phyloP scores from a whole-genome alignment of 768 basidiomycete species.

The Cystobasidium onofrii region DNA sequence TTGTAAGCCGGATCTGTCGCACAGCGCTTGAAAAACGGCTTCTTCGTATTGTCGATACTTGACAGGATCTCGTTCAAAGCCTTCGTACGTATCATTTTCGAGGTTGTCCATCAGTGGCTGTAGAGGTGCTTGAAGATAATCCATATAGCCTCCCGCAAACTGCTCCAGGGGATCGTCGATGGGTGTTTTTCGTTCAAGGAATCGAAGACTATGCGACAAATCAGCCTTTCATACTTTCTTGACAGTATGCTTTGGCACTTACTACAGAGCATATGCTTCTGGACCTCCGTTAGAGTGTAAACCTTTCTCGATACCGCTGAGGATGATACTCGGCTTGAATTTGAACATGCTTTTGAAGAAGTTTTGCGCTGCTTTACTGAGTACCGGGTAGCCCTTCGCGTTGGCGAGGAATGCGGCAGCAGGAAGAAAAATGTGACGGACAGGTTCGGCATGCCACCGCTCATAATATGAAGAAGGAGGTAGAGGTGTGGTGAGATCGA shows the following conservation, averaged over 20 bases:
- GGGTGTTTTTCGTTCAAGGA: conserved; percentile 64
- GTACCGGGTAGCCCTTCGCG: conserved; percentile 89
- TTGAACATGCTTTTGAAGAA: conserved; percentile 87
- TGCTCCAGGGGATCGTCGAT: conserved; percentile 71
- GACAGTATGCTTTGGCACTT: conserved; percentile 43
- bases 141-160: conserved; percentile 86
- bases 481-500: conserved; percentile 82
- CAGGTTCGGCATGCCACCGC: conserved; percentile 88
- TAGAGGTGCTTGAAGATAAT: conserved; percentile 86
- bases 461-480: conserved; percentile 68
- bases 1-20: conserved; percentile 58
- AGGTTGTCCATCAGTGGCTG: conserved; percentile 98
- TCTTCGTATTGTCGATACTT: conserved; percentile 94
- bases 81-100: conserved; percentile 89
- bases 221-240: background rate
- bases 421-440: conserved; percentile 79
- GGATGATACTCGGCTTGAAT: conserved; percentile 77
- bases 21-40: conserved; percentile 72
- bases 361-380: conserved; percentile 82
- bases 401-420: conserved; percentile 89
- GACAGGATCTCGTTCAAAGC: conserved; percentile 94
- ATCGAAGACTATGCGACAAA: conserved; percentile 50
- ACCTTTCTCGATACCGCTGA: conserved; percentile 60
- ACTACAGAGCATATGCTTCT: conserved; percentile 79
- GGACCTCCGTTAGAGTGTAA: conserved; percentile 75